Conservation (phyloP, 371 early-diverging fungal genomes). For the Syncephalis fuscata region DNA sequence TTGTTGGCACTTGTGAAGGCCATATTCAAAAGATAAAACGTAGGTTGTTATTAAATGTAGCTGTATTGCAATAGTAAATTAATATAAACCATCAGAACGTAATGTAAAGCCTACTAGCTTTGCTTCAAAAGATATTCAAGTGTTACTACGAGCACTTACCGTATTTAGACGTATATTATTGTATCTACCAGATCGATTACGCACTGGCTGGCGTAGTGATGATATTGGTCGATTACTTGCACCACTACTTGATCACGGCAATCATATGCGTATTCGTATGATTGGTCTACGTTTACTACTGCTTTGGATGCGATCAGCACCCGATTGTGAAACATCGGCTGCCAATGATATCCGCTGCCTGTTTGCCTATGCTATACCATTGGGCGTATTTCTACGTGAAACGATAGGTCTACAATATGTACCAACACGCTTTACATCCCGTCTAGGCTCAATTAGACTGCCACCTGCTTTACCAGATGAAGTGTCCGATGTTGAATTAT, state of each 20-base stretch:
- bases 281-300: slow-evolving; percentile 59
- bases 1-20: slow-evolving; percentile 14
- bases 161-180: slow-evolving; percentile 49
- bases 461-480: too few species aligned
- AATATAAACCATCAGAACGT: too few species aligned
- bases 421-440: too few species aligned
- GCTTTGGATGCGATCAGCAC: slow-evolving; percentile 34
- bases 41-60: too few species aligned
- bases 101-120: slow-evolving; percentile 28
- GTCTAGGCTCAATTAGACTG: too few species aligned
- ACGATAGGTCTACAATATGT: too few species aligned
- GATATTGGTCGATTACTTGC: slow-evolving; percentile 30
- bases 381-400: neutral
- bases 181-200: slow-evolving; percentile 45
- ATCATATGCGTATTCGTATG: slow-evolving; percentile 47
- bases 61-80: too few species aligned
- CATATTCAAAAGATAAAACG: neutral
- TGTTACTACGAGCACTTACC: slow-evolving; percentile 38
- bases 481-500: too few species aligned
- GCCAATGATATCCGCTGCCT: neutral
- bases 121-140: slow-evolving; percentile 42
- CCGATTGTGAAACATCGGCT: neutral
- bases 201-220: slow-evolving; percentile 51
- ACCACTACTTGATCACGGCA: slow-evolving; percentile 26
- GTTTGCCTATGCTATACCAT: neutral